phyloP scores from a whole-genome alignment of 1,284 basidiomycete genomes.

The Rhodotorula sp. region DNA sequence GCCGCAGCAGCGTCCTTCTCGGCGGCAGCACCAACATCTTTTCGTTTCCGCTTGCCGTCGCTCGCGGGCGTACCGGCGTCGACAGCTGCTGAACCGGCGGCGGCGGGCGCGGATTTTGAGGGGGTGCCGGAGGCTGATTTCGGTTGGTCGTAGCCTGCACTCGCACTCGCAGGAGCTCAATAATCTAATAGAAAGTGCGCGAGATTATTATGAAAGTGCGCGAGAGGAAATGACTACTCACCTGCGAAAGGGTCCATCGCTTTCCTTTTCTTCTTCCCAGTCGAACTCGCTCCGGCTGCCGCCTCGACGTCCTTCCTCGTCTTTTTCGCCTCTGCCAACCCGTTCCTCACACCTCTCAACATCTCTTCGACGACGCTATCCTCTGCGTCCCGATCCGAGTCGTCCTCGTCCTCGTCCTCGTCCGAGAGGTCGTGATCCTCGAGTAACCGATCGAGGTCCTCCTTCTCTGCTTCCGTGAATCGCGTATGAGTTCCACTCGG shows the following conservation, averaged over 20 bases:
- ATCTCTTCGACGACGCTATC: background rate
- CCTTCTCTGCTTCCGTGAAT: conserved; percentile 17
- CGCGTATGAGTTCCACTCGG: conserved; percentile 30
- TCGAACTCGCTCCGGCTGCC: background rate
- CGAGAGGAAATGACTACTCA: background rate
- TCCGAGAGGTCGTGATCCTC: conserved; percentile 18
- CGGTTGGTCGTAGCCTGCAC: conserved; percentile 30
- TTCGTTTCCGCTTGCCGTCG: background rate
- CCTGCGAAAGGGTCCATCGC: conserved; percentile 30
- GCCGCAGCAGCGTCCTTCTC: background rate
- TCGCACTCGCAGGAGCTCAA: too few species aligned
- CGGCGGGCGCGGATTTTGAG: background rate
- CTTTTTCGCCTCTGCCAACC: background rate
- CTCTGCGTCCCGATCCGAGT: background rate
- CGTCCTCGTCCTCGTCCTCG: conserved; percentile 1
- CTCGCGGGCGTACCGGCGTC: background rate
- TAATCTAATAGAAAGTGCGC: too few species aligned
- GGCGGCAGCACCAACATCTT: background rate
- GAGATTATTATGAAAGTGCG: background rate
- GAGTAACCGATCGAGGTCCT: conserved; percentile 12
- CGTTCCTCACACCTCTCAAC: background rate
- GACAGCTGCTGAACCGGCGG: background rate
- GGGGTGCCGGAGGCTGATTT: conserved; percentile 7
- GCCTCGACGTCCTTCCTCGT: background rate
- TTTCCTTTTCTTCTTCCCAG: conserved; percentile 5